These are phyloP conservation scores for Dorcoceras hygrometricum DNA, from an alignment of 257 asterid genomes.

Conservation along the genomic window DNA sequence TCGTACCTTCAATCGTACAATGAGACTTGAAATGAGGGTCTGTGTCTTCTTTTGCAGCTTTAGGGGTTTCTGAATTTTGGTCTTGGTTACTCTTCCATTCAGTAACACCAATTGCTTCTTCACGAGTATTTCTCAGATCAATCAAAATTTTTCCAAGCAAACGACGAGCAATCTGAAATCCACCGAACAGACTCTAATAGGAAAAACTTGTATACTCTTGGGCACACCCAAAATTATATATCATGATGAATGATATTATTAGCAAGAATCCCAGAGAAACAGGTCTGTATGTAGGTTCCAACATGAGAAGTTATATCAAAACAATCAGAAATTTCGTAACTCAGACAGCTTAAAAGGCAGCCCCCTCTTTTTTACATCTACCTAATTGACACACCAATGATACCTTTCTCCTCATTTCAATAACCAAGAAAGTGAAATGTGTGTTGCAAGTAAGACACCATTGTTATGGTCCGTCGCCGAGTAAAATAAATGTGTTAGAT, in stretches of 20 bases:
- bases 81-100: conserved; percentile 74
- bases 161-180: conserved; percentile 81
- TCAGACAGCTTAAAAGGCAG: background rate
- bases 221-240: background rate
- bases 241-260: background rate
- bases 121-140: conserved; percentile 83
- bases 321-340: background rate
- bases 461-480: too few species aligned
- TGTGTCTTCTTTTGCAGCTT: conserved; percentile 53
- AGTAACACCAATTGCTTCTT: conserved; percentile 85
- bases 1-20: conserved; percentile 48
- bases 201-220: background rate
- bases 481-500: too few species aligned
- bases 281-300: background rate
- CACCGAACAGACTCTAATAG: background rate
- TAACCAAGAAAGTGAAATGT: too few species aligned
- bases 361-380: conserved; percentile 9
- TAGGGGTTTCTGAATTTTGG: conserved; percentile 30
- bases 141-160: conserved; percentile 85
- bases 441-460: too few species aligned
- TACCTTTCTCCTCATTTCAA: background rate
- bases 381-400: background rate
- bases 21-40: conserved; percentile 47
- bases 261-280: background rate
- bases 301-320: too few species aligned